Evolutionary conservation across 352 stramenopile species (phyloP), one percentile per base, ranked within the genome.

Genomic region (Pythium dissotocum): DNA sequence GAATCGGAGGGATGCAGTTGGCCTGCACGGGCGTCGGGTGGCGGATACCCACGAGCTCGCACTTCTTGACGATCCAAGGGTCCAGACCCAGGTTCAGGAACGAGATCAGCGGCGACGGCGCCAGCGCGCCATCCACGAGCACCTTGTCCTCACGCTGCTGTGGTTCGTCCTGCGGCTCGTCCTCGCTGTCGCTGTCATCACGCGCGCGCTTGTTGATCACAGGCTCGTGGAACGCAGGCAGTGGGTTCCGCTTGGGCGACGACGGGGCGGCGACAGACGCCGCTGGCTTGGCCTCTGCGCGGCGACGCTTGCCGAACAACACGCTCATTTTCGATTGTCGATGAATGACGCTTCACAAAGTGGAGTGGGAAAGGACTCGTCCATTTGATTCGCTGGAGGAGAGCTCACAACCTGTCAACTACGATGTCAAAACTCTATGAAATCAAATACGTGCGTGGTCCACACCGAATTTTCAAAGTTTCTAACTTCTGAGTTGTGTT

Each of bases 1-100:
- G 78, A 18, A 97, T 92, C 28, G 85, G 79, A 33, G 95, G 94
- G 62, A 98, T 97, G 66, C 89, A 97, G 42, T 94, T 79, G 13
- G 86, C 85, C 75, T 98, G 94, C 42, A 98, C 87, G 8, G 90
- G 88, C 62, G 91, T 97, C 52, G 94, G 94, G 61, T 94, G 80
- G 33, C 73, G 76, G 58, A 98, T 96, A 51, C 89, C 90, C 67
- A 97, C 70, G 44, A 90, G 75, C 46, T 91, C 77, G 67, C 87
- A 94, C 56, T 92, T 89, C 55, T 93, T 85, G 28, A 95, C 87
- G 38, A 97, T 79, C 91, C 90, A 97, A 59, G 86, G 76, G 70
- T 94, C 87, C 28, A 97, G 73, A 0, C 89, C 89, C 6, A 97
- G 73, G 68, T 91, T 89, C 40, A 88, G 63, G 77, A 97, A 97